Base-by-base conservation (phyloP, 1,139 yeast species). In the Geotrichum aggregatum region DNA sequence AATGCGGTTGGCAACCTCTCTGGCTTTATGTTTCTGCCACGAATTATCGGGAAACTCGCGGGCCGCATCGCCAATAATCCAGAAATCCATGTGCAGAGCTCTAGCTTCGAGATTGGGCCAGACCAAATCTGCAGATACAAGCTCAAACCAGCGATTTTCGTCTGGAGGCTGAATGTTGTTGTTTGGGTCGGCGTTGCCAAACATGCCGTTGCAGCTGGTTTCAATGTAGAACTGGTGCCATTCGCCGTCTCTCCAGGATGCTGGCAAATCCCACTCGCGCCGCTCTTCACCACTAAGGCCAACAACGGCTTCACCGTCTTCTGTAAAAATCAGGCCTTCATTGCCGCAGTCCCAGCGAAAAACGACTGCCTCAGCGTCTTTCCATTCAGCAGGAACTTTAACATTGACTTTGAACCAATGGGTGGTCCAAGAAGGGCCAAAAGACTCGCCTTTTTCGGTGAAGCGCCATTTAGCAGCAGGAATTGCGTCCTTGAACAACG, bases 381-480 rank as follows among this genome's bases (percentile, higher is more conserved):
- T 64, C 75, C 66, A 75, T 14, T 75, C 60, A 19, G 72, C 63
- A 0, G 96, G 95, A 6, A 91, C 73, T 30, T 74, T 72, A 57
- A 87, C 70, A 24, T 76, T 71, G 39, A 91, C 72, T 61, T 82
- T 79, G 69, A 92, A 88, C 98, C 98, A 92, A 61, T 89, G 94
- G 1, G 97, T 85, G 58, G 92, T 84, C 98, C 98, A 92, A 14
- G 95, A 84, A 1, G 98, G 98, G 0, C 96, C 97, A 68, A 86
- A 88, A n/a, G 75, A 72, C 61, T 85, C 83, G 28, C 95, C 95
- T 60, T 82, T 80, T 30, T 75, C 72, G 26, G 88, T 82, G 18
- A 73, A 70, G 54, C 76, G 72, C 84, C 89, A 85, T 39, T 76
- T 72, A 46, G 73, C 73, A 41, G 70, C 71, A 42, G 73, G 75